phyloP scores from a whole-genome alignment of 116 monocot genomes.

The Papilionanthe hybrid region DNA sequence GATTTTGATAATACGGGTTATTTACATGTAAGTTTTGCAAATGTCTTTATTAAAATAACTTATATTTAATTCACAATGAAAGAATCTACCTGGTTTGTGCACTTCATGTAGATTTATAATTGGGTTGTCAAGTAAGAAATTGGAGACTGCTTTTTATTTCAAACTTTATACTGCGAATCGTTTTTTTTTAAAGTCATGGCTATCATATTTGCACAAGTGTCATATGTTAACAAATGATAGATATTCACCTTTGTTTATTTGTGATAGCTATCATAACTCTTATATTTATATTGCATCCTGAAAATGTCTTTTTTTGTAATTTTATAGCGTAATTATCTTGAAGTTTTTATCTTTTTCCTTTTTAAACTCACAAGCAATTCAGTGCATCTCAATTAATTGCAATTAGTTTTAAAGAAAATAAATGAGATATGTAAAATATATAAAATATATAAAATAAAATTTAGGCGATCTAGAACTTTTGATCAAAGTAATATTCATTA shows the following conservation, averaged over 20 bases:
- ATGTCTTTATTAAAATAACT: neutral
- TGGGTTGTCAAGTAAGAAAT: neutral
- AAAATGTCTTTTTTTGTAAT: neutral
- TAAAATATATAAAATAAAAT: neutral
- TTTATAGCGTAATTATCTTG: neutral
- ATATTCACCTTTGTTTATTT: neutral
- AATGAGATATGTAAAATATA: too few species aligned
- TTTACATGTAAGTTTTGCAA: constrained; percentile 31
- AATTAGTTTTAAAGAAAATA: too few species aligned
- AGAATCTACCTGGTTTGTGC: neutral
- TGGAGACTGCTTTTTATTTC: neutral
- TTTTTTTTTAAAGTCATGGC: neutral
- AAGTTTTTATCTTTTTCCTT: neutral
- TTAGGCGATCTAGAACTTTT: neutral
- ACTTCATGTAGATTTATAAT: neutral
- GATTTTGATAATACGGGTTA: constrained; percentile 36
- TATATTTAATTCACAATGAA: neutral
- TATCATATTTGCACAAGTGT: neutral
- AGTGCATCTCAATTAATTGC: neutral
- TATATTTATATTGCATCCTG: neutral
- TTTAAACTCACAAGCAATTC: neutral
- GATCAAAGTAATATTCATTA: neutral
- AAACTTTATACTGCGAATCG: neutral
- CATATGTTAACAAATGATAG: neutral
- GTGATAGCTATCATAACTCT: neutral